Evolutionary conservation across 306 rosid species (phyloP).

Genomic region (Quercus glauca): DNA sequence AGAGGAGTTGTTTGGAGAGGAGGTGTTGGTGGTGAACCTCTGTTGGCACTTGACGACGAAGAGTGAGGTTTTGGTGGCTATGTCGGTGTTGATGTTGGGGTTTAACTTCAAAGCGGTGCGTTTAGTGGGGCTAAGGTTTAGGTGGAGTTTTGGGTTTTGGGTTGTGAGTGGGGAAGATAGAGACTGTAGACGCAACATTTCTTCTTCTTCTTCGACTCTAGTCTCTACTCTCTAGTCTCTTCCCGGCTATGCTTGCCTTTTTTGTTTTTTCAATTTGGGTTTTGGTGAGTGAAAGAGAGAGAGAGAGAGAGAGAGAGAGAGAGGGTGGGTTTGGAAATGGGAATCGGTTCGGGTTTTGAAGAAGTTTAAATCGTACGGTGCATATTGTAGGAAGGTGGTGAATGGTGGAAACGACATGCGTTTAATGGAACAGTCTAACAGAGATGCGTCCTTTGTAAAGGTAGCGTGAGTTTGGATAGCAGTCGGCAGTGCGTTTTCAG

Average conservation of each 20-base stretch:
- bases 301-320: too few relatives aligned
- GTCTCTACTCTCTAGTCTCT: neutral
- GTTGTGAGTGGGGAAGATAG: slow-evolving; percentile 37
- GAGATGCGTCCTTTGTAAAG: too few relatives aligned
- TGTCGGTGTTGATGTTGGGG: slow-evolving; percentile 5
- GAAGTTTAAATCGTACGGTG: neutral
- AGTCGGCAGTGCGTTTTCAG: too few relatives aligned
- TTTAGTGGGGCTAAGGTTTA: slow-evolving; percentile 19
- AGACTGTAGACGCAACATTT: slow-evolving; percentile 44
- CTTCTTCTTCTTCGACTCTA: neutral
- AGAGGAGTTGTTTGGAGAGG: slow-evolving; percentile 22
- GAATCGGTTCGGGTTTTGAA: neutral
- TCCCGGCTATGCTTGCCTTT: slow-evolving; percentile 15
- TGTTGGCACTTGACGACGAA: slow-evolving; percentile 45
- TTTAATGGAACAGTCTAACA: too few relatives aligned
- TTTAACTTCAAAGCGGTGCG: slow-evolving; percentile 9
- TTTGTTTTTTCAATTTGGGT: neutral
- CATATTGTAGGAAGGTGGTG: neutral
- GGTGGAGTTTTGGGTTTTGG: slow-evolving; percentile 28
- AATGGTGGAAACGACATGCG: neutral
- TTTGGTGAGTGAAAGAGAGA: too few relatives aligned
- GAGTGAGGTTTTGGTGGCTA: slow-evolving; percentile 19
- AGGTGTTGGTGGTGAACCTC: slow-evolving; percentile 12
- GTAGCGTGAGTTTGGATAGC: too few relatives aligned
- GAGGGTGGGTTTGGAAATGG: neutral